Conservation (phyloP, 331 rosid genomes). For the Quercus phellos region DNA sequence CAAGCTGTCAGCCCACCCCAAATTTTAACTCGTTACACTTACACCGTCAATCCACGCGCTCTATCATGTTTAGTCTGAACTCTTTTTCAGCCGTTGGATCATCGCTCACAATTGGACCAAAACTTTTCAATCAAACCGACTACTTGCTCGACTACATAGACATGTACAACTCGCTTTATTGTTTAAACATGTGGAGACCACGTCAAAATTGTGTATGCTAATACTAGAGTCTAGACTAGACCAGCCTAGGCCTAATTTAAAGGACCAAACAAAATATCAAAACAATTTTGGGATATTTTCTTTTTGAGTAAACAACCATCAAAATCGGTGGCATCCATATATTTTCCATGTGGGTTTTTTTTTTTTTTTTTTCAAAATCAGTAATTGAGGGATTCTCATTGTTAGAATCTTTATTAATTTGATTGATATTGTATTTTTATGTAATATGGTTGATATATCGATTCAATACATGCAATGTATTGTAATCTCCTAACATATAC, state of each 20-base stretch:
- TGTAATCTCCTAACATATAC: too few relatives aligned
- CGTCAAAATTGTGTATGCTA: neutral
- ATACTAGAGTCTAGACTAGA: too few relatives aligned
- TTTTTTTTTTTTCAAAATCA: too few relatives aligned
- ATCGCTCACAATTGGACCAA: neutral
- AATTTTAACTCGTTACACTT: neutral
- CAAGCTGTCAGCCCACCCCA: conserved; percentile 24
- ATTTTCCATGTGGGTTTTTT: too few relatives aligned
- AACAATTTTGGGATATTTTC: too few relatives aligned
- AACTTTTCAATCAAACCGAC: neutral
- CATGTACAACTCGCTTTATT: neutral
- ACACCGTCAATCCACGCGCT: conserved; percentile 13
- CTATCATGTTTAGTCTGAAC: neutral
- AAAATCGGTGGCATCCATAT: too few relatives aligned
- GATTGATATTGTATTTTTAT: neutral
- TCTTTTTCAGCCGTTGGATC: conserved; percentile 4
- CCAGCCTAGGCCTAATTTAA: too few relatives aligned
- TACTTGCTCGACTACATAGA: neutral
- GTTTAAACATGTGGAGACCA: neutral
- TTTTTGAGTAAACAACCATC: too few relatives aligned
- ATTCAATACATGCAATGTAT: too few relatives aligned
- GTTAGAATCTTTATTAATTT: neutral
- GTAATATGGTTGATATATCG: neutral
- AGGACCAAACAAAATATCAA: too few relatives aligned
- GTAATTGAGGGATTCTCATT: neutral